phyloP scores from a whole-genome alignment of 176 grass and related monocot species.

The Zoysia japonica region DNA sequence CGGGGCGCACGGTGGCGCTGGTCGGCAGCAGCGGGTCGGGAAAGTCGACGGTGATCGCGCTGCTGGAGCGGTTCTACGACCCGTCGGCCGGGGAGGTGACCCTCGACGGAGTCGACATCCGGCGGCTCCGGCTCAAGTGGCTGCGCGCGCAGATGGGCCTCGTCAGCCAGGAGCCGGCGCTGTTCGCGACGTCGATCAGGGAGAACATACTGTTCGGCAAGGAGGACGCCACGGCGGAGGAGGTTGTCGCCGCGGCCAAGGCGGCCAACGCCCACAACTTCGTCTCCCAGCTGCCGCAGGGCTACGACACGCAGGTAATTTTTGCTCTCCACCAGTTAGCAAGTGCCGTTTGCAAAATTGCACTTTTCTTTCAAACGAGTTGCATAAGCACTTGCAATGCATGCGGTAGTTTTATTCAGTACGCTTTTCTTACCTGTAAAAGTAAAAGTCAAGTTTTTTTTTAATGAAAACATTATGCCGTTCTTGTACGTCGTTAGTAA shows the following conservation, averaged over 20 bases:
- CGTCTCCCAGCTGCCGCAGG: conserved; percentile 86
- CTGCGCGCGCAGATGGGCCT: conserved; percentile 85
- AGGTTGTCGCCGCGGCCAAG: conserved; percentile 63
- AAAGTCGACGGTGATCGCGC: conserved; percentile 89
- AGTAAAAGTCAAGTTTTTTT: conserved; percentile 17
- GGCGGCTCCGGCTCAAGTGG: conserved; percentile 83
- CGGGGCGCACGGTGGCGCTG: conserved; percentile 74
- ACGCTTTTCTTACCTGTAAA: conserved; percentile 25
- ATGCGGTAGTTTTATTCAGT: neutral
- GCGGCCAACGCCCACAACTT: conserved; percentile 94
- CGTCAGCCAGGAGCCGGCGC: conserved; percentile 96
- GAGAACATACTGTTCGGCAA: conserved; percentile 97
- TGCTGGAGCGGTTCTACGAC: conserved; percentile 90
- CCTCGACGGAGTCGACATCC: conserved; percentile 73
- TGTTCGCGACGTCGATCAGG: conserved; percentile 85
- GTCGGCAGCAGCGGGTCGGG: conserved; percentile 85
- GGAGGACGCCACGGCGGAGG: conserved; percentile 74
- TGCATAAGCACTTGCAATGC: neutral
- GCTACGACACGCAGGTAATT: conserved; percentile 81
- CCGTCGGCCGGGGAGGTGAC: conserved; percentile 64
- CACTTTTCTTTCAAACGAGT: too few relatives aligned
- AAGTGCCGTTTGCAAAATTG: too few relatives aligned
- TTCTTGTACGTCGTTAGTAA: neutral
- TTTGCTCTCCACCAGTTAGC: neutral
- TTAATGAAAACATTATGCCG: neutral